Conservation (phyloP, 2,329 filamentous ascomycete genomes). For the Colletotrichum sp. region DNA sequence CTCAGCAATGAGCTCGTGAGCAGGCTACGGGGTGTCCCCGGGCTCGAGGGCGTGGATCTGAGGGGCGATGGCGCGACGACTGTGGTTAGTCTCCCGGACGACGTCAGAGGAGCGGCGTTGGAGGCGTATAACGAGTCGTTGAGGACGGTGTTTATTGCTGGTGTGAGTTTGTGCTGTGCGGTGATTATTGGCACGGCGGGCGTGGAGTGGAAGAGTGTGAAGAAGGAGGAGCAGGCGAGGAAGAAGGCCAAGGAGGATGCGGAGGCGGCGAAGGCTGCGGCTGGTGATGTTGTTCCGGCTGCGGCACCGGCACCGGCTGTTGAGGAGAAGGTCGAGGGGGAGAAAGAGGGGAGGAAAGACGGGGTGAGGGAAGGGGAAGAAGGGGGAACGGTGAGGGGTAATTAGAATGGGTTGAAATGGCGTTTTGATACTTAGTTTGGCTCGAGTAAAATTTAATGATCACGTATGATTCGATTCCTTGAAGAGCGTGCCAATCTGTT, state of each 20-base stretch:
- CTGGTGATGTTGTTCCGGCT: background rate
- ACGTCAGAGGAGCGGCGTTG: conserved; percentile 24
- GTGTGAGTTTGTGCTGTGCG: conserved; percentile 56
- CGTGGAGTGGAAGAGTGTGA: conserved; percentile 65
- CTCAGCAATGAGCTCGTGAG: conserved; percentile 44
- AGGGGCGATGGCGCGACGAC: conserved; percentile 19
- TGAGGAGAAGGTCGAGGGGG: background rate
- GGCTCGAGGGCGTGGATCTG: conserved; percentile 24
- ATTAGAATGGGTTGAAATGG: background rate
- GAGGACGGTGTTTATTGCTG: conserved; percentile 64
- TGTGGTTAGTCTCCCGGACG: conserved; percentile 26
- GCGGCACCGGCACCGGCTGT: background rate
- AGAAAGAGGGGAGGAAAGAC: background rate
- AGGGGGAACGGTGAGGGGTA: background rate
- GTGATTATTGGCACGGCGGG: conserved; percentile 58
- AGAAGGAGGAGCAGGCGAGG: conserved; percentile 28
- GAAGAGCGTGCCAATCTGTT: accelerated
- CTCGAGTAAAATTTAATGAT: background rate
- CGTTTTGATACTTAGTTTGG: accelerated
- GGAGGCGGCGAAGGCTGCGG: background rate
- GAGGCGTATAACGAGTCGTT: conserved; percentile 67
- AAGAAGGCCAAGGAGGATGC: background rate
- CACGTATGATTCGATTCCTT: background rate
- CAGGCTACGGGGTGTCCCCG: conserved; percentile 33
- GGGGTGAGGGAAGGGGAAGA: background rate